Evolutionary conservation across 176 grass and related monocot species (phyloP), one percentile per base, ranked within the genome.

Genomic region (Bolboschoenus planiculmis): DNA sequence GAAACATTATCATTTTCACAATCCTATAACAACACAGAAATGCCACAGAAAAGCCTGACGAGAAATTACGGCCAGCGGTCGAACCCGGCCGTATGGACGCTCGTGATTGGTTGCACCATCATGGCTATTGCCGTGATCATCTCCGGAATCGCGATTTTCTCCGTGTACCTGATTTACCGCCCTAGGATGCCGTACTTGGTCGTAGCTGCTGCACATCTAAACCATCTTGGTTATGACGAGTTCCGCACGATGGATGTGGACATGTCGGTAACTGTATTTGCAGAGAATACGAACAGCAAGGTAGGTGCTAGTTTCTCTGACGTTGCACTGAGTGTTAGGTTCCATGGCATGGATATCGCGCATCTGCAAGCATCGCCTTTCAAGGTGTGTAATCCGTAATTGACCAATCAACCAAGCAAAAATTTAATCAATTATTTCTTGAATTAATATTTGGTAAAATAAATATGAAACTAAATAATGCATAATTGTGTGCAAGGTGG

Each of bases 131-230:
- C 71, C 21, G 88, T 97, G 4, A 97, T 94, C 83, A 64, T 91
- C 31, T 74, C 88, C 0, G 90, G 92, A 53, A 85, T 67, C 4
- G 87, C 71, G 13, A 90, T 97, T 20, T 91, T 97, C 87, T 67
- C 85, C 27, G 87, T 97, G 29, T 94, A 94, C 88, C 58, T 97
- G 8, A 64, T 94, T 13, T 94, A 92, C 87, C 87, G 92, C 83
- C 95, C 90, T 23, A 85, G 58, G 87, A 92, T 88, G 88, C 92
- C 91, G 5, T 90, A 90, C 83, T 83, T 97, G 42, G 50, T 88
- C 2, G 86, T 97, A 27, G 47, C 82, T 26, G 83, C 75, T 56
- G 91, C 94, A 2, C 88, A 76, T 3, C 90, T 94, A 8, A 33
- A 66, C 53, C 29, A 10, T 0, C 90, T 97, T 0, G 37, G 8